Conservation (phyloP, 2,329 filamentous ascomycete species). For the Scortechinia acanthostroma region DNA sequence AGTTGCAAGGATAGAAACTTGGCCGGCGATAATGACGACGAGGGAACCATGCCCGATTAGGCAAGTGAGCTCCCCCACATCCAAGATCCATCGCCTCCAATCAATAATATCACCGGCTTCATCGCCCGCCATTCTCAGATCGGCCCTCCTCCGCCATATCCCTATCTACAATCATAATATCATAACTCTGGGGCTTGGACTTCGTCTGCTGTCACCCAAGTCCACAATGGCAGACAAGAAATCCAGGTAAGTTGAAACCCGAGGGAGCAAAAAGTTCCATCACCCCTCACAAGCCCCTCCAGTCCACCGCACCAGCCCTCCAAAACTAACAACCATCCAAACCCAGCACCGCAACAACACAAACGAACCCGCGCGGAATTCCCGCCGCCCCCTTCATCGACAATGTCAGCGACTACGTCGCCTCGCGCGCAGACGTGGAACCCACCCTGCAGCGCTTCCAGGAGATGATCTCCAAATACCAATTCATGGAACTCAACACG, state of each 20-base stretch:
- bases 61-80: not conserved
- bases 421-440: constrained; percentile 43
- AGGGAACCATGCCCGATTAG: not conserved
- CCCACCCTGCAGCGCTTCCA: constrained; percentile 45
- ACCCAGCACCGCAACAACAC: constrained; percentile 6
- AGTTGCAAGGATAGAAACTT: too few species aligned
- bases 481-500: constrained; percentile 67
- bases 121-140: not conserved
- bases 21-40: too few species aligned
- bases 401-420: constrained; percentile 47
- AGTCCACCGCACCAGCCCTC: not conserved
- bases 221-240: not conserved
- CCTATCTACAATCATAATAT: too few species aligned
- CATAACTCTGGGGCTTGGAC: not conserved
- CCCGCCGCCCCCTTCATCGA: constrained; percentile 46
- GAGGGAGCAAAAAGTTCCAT: too few species aligned
- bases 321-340: not conserved
- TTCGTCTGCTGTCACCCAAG: not conserved
- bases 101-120: not conserved
- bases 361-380: constrained; percentile 45
- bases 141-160: not conserved
- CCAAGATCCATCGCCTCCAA: too few species aligned
- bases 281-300: not conserved
- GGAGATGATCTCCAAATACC: constrained; percentile 64
- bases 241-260: not conserved